A percentile compares a stretch with the other conserved stretches of the same genome.
phyloP scores from a whole-genome alignment of 192 early-diverging fungal genomes.

The Funneliformis mosseae region DNA sequence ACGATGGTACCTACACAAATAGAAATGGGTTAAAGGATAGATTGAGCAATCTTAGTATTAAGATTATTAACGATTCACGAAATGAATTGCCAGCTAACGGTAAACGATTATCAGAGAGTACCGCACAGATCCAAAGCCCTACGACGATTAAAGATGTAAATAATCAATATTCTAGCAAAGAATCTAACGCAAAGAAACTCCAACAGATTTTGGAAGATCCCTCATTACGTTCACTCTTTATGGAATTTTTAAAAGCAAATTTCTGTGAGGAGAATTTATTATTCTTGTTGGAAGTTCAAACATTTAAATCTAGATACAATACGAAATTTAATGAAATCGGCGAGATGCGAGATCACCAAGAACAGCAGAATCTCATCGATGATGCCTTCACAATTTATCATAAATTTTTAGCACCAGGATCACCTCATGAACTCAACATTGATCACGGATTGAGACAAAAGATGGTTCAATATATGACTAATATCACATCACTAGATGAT shows the following conservation, averaged over 20 bases:
- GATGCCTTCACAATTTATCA: conserved; percentile 58
- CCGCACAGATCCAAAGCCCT: background rate
- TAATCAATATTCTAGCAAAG: conserved; percentile 35
- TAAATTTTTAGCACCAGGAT: conserved; percentile 49
- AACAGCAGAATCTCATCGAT: conserved; percentile 48
- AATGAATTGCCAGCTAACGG: background rate
- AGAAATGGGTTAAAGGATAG: background rate
- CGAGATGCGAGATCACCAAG: background rate
- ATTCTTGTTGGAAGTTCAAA: conserved; percentile 65
- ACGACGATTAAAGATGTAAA: background rate
- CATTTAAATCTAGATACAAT: conserved; percentile 49
- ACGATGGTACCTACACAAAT: background rate
- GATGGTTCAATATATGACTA: conserved; percentile 50
- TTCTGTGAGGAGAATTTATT: conserved; percentile 75
- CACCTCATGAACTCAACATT: conserved; percentile 55
- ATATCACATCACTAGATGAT: conserved; percentile 38
- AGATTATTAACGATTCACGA: background rate
- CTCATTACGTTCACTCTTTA: conserved; percentile 58
- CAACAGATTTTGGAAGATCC: conserved; percentile 62
- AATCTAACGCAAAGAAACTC: conserved; percentile 59
- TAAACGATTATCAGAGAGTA: background rate
- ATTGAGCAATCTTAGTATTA: background rate
- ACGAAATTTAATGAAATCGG: background rate
- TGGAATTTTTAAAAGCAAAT: conserved; percentile 64
- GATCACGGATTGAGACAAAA: conserved; percentile 54